These are phyloP conservation scores for Tremellales sp. DNA, from an alignment of 1,284 basidiomycete genomes.

Conservation along the genomic window DNA sequence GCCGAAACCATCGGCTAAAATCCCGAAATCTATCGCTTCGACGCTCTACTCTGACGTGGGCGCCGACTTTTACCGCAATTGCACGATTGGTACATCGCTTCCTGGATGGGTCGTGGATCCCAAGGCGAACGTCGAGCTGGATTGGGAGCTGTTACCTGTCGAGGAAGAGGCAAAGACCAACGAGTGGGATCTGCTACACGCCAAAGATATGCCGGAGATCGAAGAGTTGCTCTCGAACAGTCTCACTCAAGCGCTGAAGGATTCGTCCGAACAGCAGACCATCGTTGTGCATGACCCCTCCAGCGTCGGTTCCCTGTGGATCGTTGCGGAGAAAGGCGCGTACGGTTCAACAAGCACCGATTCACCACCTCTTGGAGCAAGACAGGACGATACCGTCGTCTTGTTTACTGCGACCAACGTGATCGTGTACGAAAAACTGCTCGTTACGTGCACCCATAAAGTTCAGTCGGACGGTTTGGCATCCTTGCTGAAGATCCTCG, in stretches of 20 bases:
- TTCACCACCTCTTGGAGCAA: background rate
- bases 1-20: background rate
- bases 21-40: conserved; percentile 21
- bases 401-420: conserved; percentile 17
- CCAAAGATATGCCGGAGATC: conserved; percentile 3
- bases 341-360: background rate
- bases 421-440: conserved; percentile 12
- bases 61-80: conserved; percentile 27
- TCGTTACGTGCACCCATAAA: conserved; percentile 20
- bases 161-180: conserved; percentile 16
- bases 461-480: conserved; percentile 16
- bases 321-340: conserved; percentile 10
- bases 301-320: conserved; percentile 13
- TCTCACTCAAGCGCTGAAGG: background rate
- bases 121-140: conserved; percentile 13
- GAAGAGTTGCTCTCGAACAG: background rate
- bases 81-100: conserved; percentile 11
- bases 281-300: conserved; percentile 16
- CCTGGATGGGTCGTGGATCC: conserved; percentile 24
- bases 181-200: conserved; percentile 5
- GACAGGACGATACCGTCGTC: conserved; percentile 19
- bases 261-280: conserved; percentile 2
- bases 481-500: conserved; percentile 18
- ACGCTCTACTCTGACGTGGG: conserved; percentile 39
- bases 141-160: conserved; percentile 19